Percentiles rank a stretch among this genome's conserved stretches.
These are phyloP conservation scores for Leishmania martiniquensis DNA, from an alignment of 208 protist species.

Conservation along the genomic window DNA sequence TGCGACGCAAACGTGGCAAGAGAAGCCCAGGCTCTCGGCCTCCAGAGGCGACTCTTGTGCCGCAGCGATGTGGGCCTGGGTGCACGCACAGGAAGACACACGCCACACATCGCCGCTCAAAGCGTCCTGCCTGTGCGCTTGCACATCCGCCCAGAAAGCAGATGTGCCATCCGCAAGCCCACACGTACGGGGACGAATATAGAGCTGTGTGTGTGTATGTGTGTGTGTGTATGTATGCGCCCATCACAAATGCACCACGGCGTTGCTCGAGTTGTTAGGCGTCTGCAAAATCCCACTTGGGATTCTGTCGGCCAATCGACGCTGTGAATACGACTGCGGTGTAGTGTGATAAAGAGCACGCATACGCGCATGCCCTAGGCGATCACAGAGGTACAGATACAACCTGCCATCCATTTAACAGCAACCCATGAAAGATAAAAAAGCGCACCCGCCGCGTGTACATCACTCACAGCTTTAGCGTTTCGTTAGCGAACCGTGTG, in stretches of 20 bases:
- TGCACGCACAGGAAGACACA: not conserved
- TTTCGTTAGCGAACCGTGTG: conserved; percentile 45
- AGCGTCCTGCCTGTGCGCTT: not conserved
- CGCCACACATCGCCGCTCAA: not conserved
- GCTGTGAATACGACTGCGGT: not conserved
- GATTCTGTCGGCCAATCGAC: not conserved
- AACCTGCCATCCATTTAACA: not conserved
- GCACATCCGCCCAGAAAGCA: not conserved
- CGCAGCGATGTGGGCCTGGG: not conserved
- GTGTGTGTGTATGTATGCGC: not conserved
- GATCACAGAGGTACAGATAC: not conserved
- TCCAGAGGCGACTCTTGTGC: not conserved
- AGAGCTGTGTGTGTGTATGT: no score
- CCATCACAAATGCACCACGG: not conserved
- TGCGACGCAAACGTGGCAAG: not conserved
- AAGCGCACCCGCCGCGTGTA: no score
- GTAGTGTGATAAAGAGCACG: not conserved
- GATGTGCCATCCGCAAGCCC: not conserved
- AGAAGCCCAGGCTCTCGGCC: not conserved
- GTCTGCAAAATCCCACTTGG: not conserved
- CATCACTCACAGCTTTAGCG: conserved; percentile 19
- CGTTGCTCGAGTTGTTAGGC: not conserved
- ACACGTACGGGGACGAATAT: no score
- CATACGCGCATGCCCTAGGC: not conserved
- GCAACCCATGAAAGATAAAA: not conserved